Percentiles rank a stretch among this genome's conserved stretches.
Evolutionary conservation across 1,284 basidiomycete genomes (phyloP).

Genomic region (Hortiboletus rubellus): DNA sequence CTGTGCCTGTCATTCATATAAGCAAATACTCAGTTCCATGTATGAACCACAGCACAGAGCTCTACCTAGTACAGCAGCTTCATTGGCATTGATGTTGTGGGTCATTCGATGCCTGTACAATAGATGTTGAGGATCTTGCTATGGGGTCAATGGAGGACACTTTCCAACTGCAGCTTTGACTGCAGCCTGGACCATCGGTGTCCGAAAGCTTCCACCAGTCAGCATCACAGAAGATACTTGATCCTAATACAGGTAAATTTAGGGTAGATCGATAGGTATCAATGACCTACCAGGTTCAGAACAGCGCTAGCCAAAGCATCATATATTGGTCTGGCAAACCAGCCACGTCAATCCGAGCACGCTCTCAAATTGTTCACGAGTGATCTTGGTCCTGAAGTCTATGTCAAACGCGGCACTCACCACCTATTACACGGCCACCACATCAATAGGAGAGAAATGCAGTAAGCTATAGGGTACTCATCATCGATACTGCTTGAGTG

Average conservation of each 20-base stretch:
- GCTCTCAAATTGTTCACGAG: slow-evolving; percentile 68
- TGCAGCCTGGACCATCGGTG: slow-evolving; percentile 89
- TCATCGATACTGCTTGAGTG: slow-evolving; percentile 69
- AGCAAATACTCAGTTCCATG: slow-evolving; percentile 4
- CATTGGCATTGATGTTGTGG: slow-evolving; percentile 95
- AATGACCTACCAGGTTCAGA: slow-evolving; percentile 54
- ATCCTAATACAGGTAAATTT: slow-evolving; percentile 41
- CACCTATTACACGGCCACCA: slow-evolving; percentile 48
- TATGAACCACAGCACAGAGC: not conserved
- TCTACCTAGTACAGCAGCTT: slow-evolving; percentile 87
- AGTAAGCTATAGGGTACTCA: slow-evolving; percentile 41
- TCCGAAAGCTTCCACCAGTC: slow-evolving; percentile 86
- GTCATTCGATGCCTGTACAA: slow-evolving; percentile 72
- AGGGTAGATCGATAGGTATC: not conserved
- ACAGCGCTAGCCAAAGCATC: slow-evolving; percentile 75
- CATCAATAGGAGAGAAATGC: not conserved
- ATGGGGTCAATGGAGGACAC: slow-evolving; percentile 26
- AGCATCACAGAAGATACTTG: slow-evolving; percentile 89
- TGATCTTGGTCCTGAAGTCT: slow-evolving; percentile 83
- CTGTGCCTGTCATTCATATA: slow-evolving; percentile 62
- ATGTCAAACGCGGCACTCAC: slow-evolving; percentile 90
- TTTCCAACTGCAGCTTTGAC: slow-evolving; percentile 72
- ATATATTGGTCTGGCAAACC: slow-evolving; percentile 73
- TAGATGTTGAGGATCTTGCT: slow-evolving; percentile 11
- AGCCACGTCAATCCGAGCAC: slow-evolving; percentile 60